Conservation (phyloP, 164 flowering plant species). For the Stephania japonica region DNA sequence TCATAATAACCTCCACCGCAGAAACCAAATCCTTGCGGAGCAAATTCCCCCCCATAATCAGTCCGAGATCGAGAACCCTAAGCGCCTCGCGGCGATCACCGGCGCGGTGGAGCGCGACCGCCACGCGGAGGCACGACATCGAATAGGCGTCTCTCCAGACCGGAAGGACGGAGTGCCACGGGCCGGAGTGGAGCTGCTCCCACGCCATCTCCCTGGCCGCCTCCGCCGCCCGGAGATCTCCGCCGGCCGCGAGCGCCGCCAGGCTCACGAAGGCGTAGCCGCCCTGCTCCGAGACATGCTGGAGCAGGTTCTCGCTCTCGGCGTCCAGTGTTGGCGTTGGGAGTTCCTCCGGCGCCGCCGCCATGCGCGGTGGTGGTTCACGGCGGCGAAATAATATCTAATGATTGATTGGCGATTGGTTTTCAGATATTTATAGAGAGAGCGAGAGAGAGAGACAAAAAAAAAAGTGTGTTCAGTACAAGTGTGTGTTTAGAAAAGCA, state of each 20-base stretch:
- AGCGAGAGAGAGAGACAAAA: no score
- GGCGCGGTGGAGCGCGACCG: slow-evolving; percentile 31
- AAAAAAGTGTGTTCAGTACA: no score
- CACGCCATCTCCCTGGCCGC: slow-evolving; percentile 90
- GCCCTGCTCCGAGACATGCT: slow-evolving; percentile 53
- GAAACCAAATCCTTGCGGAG: slow-evolving; percentile 50
- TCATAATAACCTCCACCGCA: slow-evolving; percentile 27
- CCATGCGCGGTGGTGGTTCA: slow-evolving; percentile 3
- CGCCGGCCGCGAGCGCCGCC: slow-evolving; percentile 46
- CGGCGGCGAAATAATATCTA: neutral
- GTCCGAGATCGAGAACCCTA: slow-evolving; percentile 72
- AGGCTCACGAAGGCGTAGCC: slow-evolving; percentile 73
- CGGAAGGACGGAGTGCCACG: slow-evolving; percentile 87
- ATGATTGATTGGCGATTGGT: neutral
- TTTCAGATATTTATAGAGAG: no score
- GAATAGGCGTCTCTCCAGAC: slow-evolving; percentile 94
- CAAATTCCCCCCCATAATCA: slow-evolving; percentile 84
- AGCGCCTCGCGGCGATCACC: slow-evolving; percentile 61
- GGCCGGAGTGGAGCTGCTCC: slow-evolving; percentile 99
- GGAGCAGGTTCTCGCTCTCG: slow-evolving; percentile 43
- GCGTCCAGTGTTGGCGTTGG: slow-evolving; percentile 53
- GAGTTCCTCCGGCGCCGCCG: slow-evolving; percentile 10
- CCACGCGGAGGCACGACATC: slow-evolving; percentile 79
- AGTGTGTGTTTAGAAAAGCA: no score
- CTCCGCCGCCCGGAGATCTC: slow-evolving; percentile 80